Evolutionary conservation across 2,329 filamentous ascomycete genomes (phyloP).

Genomic region (Colletotrichum sp.): DNA sequence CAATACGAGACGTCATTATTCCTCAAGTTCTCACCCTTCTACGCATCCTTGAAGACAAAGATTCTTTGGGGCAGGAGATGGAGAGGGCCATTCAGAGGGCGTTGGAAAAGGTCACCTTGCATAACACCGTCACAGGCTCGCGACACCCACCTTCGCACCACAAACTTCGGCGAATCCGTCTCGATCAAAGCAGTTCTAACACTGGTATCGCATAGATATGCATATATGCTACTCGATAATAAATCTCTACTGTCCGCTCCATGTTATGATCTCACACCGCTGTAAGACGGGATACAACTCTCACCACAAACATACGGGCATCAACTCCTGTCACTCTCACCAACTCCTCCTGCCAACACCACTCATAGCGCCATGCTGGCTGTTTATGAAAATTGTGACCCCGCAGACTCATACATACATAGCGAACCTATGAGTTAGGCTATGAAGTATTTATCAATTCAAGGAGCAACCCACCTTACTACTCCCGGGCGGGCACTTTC

Average conservation of each 20-base stretch:
- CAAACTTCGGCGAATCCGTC: neutral
- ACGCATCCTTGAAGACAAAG: neutral
- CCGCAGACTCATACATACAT: too few species aligned
- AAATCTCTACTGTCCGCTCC: fast-evolving
- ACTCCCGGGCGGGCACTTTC: too few species aligned
- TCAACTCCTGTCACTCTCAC: neutral
- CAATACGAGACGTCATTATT: neutral
- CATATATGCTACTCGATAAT: neutral
- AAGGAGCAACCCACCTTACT: too few species aligned
- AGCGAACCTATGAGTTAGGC: too few species aligned
- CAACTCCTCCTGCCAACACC: neutral
- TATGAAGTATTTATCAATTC: too few species aligned
- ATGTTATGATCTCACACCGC: neutral
- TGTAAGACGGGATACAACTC: neutral
- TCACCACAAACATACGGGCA: neutral
- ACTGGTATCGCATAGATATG: neutral
- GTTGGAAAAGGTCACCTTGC: neutral
- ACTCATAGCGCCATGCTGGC: neutral
- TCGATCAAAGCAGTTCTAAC: neutral
- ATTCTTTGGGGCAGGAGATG: neutral
- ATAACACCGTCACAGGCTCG: neutral
- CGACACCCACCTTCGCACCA: neutral
- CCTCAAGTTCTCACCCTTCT: neutral
- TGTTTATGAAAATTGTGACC: neutral
- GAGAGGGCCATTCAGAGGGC: neutral